A percentile compares a stretch with the other conserved stretches of the same genome.
Conservation (phyloP, 2,329 filamentous ascomycete species). For the Tolypocladium pustulatum region DNA sequence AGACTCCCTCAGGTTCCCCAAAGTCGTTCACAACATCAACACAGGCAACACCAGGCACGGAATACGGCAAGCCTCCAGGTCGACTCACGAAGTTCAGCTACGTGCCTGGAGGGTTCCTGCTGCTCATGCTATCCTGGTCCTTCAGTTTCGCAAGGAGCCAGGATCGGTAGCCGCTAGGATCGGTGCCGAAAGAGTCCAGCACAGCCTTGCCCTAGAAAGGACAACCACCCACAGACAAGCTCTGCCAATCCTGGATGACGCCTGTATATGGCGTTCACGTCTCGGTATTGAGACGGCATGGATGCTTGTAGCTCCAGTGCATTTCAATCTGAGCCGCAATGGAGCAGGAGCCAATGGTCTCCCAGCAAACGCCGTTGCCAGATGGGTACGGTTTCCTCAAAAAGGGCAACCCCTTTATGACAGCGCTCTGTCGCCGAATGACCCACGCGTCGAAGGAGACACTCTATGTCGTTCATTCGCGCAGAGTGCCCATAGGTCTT, state of each 20-base stretch:
- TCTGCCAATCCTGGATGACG: not conserved
- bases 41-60: not conserved
- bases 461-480: conserved; percentile 25
- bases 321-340: not conserved
- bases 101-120: not conserved
- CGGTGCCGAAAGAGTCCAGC: not conserved
- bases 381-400: conserved; percentile 28
- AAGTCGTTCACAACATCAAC: not conserved
- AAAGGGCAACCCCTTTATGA: conserved; percentile 31
- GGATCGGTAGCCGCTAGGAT: not conserved
- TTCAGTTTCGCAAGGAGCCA: not conserved
- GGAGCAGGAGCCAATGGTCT: conserved; percentile 11
- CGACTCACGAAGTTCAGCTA: not conserved
- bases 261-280: not conserved
- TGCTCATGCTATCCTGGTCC: not conserved
- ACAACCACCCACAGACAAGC: not conserved
- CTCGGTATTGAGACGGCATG: not conserved
- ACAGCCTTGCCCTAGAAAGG: not conserved
- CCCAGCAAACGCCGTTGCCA: conserved; percentile 20
- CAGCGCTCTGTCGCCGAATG: conserved; percentile 25
- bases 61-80: not conserved
- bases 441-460: conserved; percentile 19
- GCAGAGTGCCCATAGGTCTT: conserved; percentile 20
- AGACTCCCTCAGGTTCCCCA: no score
- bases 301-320: not conserved